Percentiles rank a stretch among this genome's conserved stretches.
phyloP scores from a whole-genome alignment of 1,284 basidiomycete species.

The Coniferiporia weirii region DNA sequence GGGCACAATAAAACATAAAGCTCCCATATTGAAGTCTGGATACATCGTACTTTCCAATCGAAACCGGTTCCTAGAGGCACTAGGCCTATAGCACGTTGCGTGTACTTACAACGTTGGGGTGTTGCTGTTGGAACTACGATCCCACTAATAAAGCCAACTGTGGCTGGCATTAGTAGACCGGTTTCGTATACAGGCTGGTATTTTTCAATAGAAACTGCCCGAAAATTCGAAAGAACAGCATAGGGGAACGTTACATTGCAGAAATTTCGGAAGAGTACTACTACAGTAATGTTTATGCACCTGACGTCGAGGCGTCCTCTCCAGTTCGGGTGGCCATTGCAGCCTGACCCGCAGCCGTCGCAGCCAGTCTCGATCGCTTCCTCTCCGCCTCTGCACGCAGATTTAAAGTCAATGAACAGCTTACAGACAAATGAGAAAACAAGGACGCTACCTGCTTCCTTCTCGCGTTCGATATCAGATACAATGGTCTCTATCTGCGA shows the following conservation, averaged over 20 bases:
- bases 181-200: no score
- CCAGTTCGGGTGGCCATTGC: conserved; percentile 67
- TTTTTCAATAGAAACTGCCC: no score
- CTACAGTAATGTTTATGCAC: conserved; percentile 2
- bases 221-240: neutral
- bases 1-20: no score
- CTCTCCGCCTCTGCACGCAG: conserved; percentile 71
- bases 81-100: no score
- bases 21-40: no score
- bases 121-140: no score
- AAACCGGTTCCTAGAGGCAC: no score
- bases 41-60: no score
- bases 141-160: no score
- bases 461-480: conserved; percentile 87
- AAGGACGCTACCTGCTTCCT: conserved; percentile 74
- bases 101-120: no score
- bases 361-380: conserved; percentile 72
- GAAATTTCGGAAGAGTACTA: neutral
- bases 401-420: conserved; percentile 3
- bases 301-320: conserved; percentile 30
- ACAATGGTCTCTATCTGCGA: conserved; percentile 89
- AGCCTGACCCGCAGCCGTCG: conserved; percentile 79
- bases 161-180: no score
- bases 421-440: neutral
- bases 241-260: neutral